phyloP scores from a whole-genome alignment of 208 protist genomes.

The Endotrypanum monterogeii region DNA sequence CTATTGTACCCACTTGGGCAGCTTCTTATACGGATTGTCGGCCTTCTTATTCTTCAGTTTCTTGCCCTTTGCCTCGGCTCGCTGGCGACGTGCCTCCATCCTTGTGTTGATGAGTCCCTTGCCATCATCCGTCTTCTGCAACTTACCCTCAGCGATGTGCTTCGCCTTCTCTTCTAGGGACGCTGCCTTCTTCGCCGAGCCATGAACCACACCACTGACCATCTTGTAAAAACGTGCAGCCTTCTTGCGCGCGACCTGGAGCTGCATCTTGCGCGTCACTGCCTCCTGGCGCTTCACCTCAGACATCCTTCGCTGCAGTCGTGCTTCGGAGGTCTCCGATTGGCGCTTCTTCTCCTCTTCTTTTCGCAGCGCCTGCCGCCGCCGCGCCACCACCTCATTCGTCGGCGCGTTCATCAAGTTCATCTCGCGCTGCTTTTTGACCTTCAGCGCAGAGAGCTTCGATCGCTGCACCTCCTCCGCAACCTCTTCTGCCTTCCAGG shows the following conservation, averaged over 20 bases:
- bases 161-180: conserved; percentile 78
- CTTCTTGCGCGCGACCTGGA: conserved; percentile 92
- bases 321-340: conserved; percentile 50
- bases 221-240: conserved; percentile 90
- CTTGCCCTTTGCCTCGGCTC: conserved; percentile 52
- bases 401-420: conserved; percentile 91
- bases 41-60: conserved; percentile 62
- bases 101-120: conserved; percentile 64
- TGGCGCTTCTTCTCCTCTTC: conserved; percentile 39
- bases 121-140: conserved; percentile 53
- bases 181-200: conserved; percentile 53
- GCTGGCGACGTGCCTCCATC: conserved; percentile 48
- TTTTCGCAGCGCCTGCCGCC: conserved; percentile 63
- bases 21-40: conserved; percentile 83
- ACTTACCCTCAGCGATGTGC: conserved; percentile 70
- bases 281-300: conserved; percentile 76
- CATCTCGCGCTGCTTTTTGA: conserved; percentile 87
- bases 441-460: conserved; percentile 86
- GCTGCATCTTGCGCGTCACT: conserved; percentile 86
- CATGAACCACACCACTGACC: conserved; percentile 82
- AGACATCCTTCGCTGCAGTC: conserved; percentile 67
- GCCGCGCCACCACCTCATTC: conserved; percentile 73
- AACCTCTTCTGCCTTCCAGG: conserved; percentile 84
- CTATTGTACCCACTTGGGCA: conserved; percentile 89
- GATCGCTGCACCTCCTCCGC: conserved; percentile 76